These are phyloP conservation scores for Tylopilus cervinicoccineus DNA, from an alignment of 768 basidiomycete species.

Conservation along the genomic window DNA sequence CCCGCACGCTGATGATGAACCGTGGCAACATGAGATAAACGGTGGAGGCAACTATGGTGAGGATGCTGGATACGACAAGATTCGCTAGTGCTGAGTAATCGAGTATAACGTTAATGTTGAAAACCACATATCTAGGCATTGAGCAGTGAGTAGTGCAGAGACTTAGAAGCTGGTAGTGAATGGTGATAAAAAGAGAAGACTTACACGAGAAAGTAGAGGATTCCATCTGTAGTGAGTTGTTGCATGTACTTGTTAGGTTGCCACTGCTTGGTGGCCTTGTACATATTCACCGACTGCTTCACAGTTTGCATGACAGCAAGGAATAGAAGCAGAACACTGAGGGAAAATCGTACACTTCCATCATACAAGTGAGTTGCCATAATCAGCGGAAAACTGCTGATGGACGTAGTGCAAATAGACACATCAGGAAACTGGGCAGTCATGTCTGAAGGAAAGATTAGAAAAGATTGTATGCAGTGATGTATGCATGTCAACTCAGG, in stretches of 20 bases:
- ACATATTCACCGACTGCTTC: not conserved
- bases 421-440: not conserved
- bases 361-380: not conserved
- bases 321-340: not conserved
- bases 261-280: not conserved
- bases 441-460: not conserved
- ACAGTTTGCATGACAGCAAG: not conserved
- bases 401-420: not conserved
- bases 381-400: not conserved
- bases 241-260: not conserved
- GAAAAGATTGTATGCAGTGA: not conserved
- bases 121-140: not conserved
- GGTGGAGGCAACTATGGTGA: not conserved
- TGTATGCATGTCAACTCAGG: not conserved
- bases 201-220: conserved; percentile 8
- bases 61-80: not conserved
- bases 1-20: not conserved
- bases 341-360: not conserved
- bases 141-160: not conserved
- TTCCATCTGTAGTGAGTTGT: conserved; percentile 1
- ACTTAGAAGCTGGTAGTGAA: too few species aligned
- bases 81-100: not conserved
- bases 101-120: not conserved
- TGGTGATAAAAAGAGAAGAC: not conserved
- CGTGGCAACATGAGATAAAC: not conserved